Base-by-base conservation (phyloP, 495 filamentous ascomycete species). In the Elasticomyces elasticus region DNA sequence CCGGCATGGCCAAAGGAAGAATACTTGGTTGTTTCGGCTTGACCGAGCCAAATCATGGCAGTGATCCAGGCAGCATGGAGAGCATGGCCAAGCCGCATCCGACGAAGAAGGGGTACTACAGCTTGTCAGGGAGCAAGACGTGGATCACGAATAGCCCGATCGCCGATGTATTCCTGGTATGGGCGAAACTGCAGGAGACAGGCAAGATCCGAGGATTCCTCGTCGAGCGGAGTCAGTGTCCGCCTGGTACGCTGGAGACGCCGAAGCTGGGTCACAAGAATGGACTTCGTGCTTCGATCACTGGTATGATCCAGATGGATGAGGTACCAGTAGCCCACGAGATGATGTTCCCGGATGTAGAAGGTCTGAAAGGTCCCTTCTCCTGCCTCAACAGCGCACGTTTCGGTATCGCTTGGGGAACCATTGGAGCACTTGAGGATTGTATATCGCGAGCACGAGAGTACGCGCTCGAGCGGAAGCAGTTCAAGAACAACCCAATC, bases 91-190 rank as follows among this genome's bases (percentile, higher is more conserved):
- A 84, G 58, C 82, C 83, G 45, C 91, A 97, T 67, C 87, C 92
- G 1, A 81, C 78, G 2, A 94, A 94, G 75, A 83, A 87, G 64
- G 90, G 89, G 3, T 85, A 86, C 62, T 86, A 85, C 49, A 76
- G 83, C 30, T 71, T 98, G 28, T 85, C 79, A 38, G 92, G 92
- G 1, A 74, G 87, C 38, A 98, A 98, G 76, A 97, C 94, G 0
- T 98, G 92, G 92, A 98, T 98, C 63, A 97, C 92, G 40, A 98
- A 97, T 73, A 91, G 86, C 11, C 92, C 92, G 25, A 95, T 97
- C 58, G 79, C 89, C 5, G 91, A 98, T 62, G 72, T 98, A 12
- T 70, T 96, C 49, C 70, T 98, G 47, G 86, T 98, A 7, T 98
- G 92, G 92, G 92, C 91, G 5, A 96, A 95, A 71, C 73, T 94